A percentile compares a stretch with the other conserved stretches of the same genome.
Evolutionary conservation across 169 alveolate genomes (phyloP).

Genomic region (Fabrea salina): DNA sequence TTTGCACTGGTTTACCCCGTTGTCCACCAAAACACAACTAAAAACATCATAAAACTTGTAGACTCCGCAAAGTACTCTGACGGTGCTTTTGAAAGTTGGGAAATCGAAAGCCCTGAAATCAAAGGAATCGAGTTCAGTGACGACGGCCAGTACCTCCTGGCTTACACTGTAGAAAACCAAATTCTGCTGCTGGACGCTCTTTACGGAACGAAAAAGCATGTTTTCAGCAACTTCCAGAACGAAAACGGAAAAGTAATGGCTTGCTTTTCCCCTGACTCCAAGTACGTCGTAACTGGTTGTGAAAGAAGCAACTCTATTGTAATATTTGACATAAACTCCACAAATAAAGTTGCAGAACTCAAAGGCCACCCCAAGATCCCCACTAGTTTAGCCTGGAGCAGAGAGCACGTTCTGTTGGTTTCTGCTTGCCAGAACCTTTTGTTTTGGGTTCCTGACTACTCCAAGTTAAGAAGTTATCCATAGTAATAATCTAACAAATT

Average conservation of each 20-base stretch:
- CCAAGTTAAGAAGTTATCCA: slow-evolving; percentile 18
- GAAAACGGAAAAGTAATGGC: slow-evolving; percentile 33
- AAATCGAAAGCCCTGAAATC: slow-evolving; percentile 16
- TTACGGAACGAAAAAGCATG: background rate
- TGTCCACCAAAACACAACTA: slow-evolving; percentile 9
- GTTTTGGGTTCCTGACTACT: slow-evolving; percentile 22
- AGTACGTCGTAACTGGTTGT: slow-evolving; percentile 21
- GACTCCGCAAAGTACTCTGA: background rate
- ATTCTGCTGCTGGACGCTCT: slow-evolving; percentile 18
- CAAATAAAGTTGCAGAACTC: background rate
- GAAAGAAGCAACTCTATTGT: slow-evolving; percentile 18
- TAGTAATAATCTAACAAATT: too few species aligned
- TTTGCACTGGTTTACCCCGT: slow-evolving; percentile 32
- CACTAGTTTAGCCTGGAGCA: slow-evolving; percentile 14
- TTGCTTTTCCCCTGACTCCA: slow-evolving; percentile 9
- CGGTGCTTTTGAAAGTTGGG: slow-evolving; percentile 33
- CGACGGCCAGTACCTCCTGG: slow-evolving; percentile 6
- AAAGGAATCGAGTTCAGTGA: slow-evolving; percentile 22
- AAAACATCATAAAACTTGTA: slow-evolving; percentile 17
- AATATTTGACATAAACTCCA: background rate
- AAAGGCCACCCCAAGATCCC: slow-evolving; percentile 18
- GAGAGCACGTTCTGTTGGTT: slow-evolving; percentile 12
- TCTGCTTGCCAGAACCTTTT: slow-evolving; percentile 27
- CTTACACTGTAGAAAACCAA: background rate
- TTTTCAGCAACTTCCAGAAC: background rate